These are phyloP conservation scores for Boletus sp. DNA, from an alignment of 768 basidiomycete species.

Conservation along the genomic window DNA sequence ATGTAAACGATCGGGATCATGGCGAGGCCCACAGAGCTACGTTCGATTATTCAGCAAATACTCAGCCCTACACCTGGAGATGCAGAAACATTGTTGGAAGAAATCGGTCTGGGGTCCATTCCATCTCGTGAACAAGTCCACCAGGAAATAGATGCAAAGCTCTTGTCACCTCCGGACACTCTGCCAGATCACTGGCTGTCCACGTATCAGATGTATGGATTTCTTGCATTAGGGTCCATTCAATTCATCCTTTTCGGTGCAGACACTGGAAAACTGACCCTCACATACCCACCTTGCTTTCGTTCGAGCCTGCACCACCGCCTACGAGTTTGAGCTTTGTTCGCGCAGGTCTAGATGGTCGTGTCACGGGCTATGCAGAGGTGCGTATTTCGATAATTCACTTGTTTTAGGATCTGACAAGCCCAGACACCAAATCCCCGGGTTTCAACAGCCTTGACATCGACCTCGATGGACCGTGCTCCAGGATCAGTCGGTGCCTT, in stretches of 20 bases:
- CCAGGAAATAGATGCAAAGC: constrained; percentile 67
- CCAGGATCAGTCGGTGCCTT: constrained; percentile 78
- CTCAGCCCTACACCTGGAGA: constrained; percentile 41
- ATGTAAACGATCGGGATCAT: constrained; percentile 13
- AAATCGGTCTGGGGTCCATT: constrained; percentile 53
- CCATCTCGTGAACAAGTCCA: constrained; percentile 61
- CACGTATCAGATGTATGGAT: constrained; percentile 76
- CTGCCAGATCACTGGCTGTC: constrained; percentile 73
- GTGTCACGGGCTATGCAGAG: constrained; percentile 78
- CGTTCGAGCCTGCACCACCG: constrained; percentile 64
- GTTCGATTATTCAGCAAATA: constrained; percentile 43
- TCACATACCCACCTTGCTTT: constrained; percentile 60
- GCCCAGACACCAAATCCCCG: constrained; percentile 53
- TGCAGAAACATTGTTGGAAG: constrained; percentile 43
- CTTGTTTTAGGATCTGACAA: constrained; percentile 3
- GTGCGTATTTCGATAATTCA: constrained; percentile 37
- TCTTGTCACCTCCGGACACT: constrained; percentile 64
- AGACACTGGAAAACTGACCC: constrained; percentile 73
- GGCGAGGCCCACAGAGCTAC: constrained; percentile 13
- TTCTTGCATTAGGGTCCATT: constrained; percentile 3
- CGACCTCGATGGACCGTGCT: constrained; percentile 80
- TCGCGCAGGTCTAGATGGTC: constrained; percentile 75
- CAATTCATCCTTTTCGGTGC: constrained; percentile 13
- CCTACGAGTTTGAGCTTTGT: constrained; percentile 73
- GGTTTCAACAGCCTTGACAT: constrained; percentile 69